A percentile compares a stretch with the other conserved stretches of the same genome.
Evolutionary conservation across 2,329 filamentous ascomycete genomes (phyloP).

Genomic region (Apiospora marii): DNA sequence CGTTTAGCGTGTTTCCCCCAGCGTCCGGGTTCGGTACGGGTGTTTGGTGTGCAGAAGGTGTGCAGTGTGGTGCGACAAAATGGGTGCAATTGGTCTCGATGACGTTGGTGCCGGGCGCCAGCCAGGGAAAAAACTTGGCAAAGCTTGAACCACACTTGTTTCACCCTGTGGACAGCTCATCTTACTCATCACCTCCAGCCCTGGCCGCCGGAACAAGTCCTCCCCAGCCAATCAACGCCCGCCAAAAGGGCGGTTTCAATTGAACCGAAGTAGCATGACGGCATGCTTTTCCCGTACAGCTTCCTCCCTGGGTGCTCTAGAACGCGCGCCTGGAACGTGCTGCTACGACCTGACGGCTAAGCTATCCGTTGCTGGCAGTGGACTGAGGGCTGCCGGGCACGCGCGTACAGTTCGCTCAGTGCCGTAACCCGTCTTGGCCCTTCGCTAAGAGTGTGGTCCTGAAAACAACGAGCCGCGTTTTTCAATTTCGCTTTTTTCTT

Average conservation of each 20-base stretch:
- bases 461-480: neutral
- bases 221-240: neutral
- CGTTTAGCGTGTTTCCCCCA: neutral
- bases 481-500: neutral
- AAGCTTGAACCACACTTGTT: conserved; percentile 37
- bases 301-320: neutral
- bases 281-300: neutral
- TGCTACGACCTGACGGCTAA: neutral
- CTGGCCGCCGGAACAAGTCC: neutral
- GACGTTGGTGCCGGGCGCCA: conserved; percentile 6
- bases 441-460: neutral
- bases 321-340: neutral
- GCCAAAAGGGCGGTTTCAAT: neutral
- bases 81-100: neutral
- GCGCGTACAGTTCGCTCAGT: conserved; percentile 1
- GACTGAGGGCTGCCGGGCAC: neutral
- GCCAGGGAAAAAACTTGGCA: conserved; percentile 37
- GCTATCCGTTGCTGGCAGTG: neutral
- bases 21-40: neutral
- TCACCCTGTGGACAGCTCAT: conserved; percentile 10
- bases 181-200: conserved; percentile 12
- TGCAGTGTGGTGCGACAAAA: neutral
- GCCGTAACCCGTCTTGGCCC: conserved; percentile 17
- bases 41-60: too few species aligned
- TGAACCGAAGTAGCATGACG: conserved; percentile 11